Base-by-base conservation (phyloP, 1,284 basidiomycete species). In the Tilletia indica region DNA sequence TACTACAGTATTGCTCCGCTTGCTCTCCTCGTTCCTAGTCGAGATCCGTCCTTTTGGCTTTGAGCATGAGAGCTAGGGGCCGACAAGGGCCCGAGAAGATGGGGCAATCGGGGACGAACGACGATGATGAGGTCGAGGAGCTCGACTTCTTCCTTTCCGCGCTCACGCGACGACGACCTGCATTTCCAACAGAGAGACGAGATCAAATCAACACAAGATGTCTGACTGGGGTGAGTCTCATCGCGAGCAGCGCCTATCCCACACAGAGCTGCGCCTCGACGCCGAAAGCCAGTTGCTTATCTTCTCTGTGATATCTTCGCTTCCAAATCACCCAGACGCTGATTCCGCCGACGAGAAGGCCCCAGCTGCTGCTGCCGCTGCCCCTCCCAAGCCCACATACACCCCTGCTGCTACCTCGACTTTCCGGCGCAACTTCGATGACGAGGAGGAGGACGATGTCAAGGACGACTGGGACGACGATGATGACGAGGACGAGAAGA, bases 401-500 rank as follows among this genome's bases (percentile, higher is more conserved):
- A 74, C 70, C 42, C 56, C 70, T 51, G 71, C 76, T 25, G 39
- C n/a, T 21, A 71, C 69, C 25, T 73, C 74, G 51, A 73, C 48
- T 9, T 72, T 77, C 3, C 70, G 78, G 36, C 75, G 77, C 69
- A 79, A 77, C 70, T 84, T 84, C 42, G 82, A 83, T 48, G 82
- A 83, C 69, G 82, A 84, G 6, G 77, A 75, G 56, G 82, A 83
- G 42, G 81, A 81, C 4, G 76, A 83, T 34, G 72, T 82, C 67
- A 80, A 81, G 77, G 82, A 84, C 67, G 82, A 84, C 69, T 84
- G 82, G 82, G 82, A 84, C 49, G 81, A 79, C 36, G 78, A 78
- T 31, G 80, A 82, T 58, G 78, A 78, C 31, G 78, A 78, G 54
- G 73, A 74, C 12, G 76, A 78, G 69, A 68, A 68, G 38, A 38